phyloP scores from a whole-genome alignment of 2,329 filamentous ascomycete genomes.

The Apiospora saccharicola region DNA sequence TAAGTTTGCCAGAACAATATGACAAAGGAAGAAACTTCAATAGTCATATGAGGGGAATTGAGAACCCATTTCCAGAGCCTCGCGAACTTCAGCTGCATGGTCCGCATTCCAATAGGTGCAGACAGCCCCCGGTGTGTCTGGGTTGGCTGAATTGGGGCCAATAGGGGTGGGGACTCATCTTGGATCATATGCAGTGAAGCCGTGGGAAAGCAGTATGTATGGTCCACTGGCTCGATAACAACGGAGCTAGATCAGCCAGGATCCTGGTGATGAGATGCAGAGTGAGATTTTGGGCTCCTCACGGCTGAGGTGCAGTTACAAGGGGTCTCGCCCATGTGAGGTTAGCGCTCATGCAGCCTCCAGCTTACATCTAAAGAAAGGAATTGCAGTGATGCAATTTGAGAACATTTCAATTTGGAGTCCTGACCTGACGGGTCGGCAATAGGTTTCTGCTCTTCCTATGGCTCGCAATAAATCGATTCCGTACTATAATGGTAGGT shows the following conservation, averaged over 20 bases:
- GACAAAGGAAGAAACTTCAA: not conserved
- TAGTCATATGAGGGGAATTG: not conserved
- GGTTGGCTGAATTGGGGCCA: not conserved
- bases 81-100: not conserved
- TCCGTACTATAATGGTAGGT: not conserved
- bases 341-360: not conserved
- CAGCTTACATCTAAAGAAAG: not conserved
- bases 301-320: not conserved
- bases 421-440: not conserved
- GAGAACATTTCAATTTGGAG: not conserved
- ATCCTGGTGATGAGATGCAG: not conserved
- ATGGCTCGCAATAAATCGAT: not conserved
- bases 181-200: not conserved
- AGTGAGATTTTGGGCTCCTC: constrained; percentile 7
- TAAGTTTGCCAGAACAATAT: not conserved
- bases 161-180: not conserved
- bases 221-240: not conserved
- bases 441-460: not conserved
- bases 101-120: not conserved
- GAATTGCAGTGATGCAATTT: not conserved
- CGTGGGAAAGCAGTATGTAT: not conserved
- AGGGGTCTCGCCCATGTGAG: not conserved
- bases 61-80: not conserved
- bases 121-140: not conserved
- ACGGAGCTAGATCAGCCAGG: not conserved